Evolutionary conservation across 768 basidiomycete species (phyloP).

Genomic region (Termitomyces sp.): DNA sequence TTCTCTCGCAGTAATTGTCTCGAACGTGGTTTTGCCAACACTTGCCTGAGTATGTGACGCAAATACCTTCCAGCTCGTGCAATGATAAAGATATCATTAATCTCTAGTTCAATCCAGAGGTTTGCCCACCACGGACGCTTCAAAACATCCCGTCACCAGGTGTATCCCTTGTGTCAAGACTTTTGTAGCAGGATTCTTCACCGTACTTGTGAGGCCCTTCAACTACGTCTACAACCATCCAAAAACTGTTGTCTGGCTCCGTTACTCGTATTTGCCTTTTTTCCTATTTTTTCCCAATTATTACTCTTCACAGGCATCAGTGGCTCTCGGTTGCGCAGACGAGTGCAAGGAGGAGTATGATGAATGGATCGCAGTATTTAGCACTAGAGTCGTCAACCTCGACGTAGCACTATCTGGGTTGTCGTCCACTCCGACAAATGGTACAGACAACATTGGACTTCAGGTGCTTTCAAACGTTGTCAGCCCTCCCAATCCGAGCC

Average conservation of each 20-base stretch:
- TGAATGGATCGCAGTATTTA: constrained; percentile 7
- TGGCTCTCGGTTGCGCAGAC: constrained; percentile 1
- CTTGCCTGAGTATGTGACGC: constrained; percentile 1
- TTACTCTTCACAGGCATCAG: constrained; percentile 9
- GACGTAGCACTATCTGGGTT: not conserved
- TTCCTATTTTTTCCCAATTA: constrained; percentile 7
- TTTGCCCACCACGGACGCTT: not conserved
- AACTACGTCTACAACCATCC: not conserved
- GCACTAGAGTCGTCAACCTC: constrained; percentile 1
- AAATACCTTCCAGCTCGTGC: not conserved
- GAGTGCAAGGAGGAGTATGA: constrained; percentile 9
- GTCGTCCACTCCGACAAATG: not conserved
- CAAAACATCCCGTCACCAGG: not conserved
- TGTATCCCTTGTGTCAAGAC: not conserved
- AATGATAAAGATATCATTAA: not conserved
- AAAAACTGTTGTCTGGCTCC: not conserved
- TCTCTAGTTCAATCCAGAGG: not conserved
- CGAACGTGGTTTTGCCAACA: constrained; percentile 5
- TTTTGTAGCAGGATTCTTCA: not conserved
- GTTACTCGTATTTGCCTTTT: constrained; percentile 3
- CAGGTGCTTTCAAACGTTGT: not conserved
- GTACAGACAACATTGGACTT: not conserved
- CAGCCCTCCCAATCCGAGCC: too few relatives aligned
- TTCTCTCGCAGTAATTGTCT: constrained; percentile 7
- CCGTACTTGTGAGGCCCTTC: not conserved